Percentiles rank a stretch among this genome's conserved stretches.
Conservation (phyloP, 371 early-diverging fungal genomes). For the Syncephalastrum sp. region DNA sequence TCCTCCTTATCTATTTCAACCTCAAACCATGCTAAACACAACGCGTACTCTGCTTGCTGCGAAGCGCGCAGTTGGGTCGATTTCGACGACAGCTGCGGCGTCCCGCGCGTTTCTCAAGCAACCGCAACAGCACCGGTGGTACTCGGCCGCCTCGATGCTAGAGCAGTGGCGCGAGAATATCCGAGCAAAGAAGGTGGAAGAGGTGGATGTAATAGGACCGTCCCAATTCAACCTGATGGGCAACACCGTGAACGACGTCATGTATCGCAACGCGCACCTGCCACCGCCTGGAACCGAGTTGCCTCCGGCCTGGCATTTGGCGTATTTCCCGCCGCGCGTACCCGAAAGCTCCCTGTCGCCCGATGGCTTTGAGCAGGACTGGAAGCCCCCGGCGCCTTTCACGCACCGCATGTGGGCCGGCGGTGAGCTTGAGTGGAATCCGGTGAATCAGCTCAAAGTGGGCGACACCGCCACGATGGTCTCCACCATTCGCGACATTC, state of each 20-base stretch:
- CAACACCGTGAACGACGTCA: conserved; percentile 21
- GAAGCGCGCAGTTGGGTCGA: background rate
- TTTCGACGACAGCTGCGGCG: background rate
- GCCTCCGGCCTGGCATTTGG: conserved; percentile 73
- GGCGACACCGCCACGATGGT: conserved; percentile 58
- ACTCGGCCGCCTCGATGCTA: background rate
- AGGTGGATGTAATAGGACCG: conserved; percentile 28
- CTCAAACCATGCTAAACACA: background rate
- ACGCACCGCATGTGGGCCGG: conserved; percentile 83
- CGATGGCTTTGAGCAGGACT: conserved; percentile 74
- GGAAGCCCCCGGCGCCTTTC: conserved; percentile 73
- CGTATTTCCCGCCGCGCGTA: conserved; percentile 68
- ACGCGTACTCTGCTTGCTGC: background rate
- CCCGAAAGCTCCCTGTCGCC: conserved; percentile 63
- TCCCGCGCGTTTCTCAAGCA: too few species aligned
- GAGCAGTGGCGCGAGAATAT: conserved; percentile 21
- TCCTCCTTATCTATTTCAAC: background rate
- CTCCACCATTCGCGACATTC: conserved; percentile 49
- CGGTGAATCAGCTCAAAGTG: conserved; percentile 59
- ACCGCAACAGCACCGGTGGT: too few species aligned
- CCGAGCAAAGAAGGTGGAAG: conserved; percentile 15
- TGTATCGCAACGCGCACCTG: conserved; percentile 11
- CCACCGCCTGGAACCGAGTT: conserved; percentile 48
- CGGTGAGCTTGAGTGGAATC: conserved; percentile 62
- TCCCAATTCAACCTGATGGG: conserved; percentile 24